Conservation (phyloP, 208 protist species). For the Leptomonas pyrrhocoris region DNA sequence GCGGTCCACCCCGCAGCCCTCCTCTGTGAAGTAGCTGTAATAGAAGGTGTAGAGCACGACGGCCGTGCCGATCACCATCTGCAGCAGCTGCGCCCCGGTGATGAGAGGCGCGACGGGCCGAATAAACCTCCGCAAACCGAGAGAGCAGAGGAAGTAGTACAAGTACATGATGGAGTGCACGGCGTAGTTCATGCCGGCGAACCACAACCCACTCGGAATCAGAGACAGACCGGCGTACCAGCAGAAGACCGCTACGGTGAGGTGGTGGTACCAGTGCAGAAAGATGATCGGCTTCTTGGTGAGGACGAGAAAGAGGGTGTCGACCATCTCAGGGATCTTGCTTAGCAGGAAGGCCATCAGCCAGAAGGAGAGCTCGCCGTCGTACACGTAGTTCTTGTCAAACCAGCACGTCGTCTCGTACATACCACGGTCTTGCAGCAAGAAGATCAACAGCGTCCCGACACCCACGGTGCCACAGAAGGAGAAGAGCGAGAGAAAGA, state of each 20-base stretch:
- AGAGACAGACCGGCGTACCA: slow-evolving; percentile 71
- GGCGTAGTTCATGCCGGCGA: slow-evolving; percentile 92
- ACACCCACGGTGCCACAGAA: slow-evolving; percentile 37
- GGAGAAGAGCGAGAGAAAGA: slow-evolving; percentile 79
- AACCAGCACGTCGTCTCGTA: slow-evolving; percentile 56
- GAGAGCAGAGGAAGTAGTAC: slow-evolving; percentile 91
- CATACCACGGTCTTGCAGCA: slow-evolving; percentile 45
- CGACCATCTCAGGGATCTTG: slow-evolving; percentile 91
- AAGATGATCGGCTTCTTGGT: slow-evolving; percentile 90
- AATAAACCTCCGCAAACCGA: slow-evolving; percentile 52
- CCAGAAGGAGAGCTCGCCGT: slow-evolving; percentile 48
- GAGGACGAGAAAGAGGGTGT: slow-evolving; percentile 86
- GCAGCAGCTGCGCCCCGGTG: slow-evolving; percentile 81
- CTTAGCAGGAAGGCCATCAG: slow-evolving; percentile 76
- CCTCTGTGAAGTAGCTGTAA: slow-evolving; percentile 36
- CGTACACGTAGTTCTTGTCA: slow-evolving; percentile 46
- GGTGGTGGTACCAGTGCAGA: slow-evolving; percentile 94
- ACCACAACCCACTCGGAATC: slow-evolving; percentile 75
- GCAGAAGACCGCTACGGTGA: slow-evolving; percentile 90
- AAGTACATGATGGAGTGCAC: slow-evolving; percentile 96
- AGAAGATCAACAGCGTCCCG: slow-evolving; percentile 35
- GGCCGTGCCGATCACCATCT: slow-evolving; percentile 91
- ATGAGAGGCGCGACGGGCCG: slow-evolving; percentile 87
- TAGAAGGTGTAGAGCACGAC: slow-evolving; percentile 62
- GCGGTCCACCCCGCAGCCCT: slow-evolving; percentile 51